Evolutionary conservation across 805 yeast genomes (phyloP).

Genomic region (Lipomyces mesembrius): DNA sequence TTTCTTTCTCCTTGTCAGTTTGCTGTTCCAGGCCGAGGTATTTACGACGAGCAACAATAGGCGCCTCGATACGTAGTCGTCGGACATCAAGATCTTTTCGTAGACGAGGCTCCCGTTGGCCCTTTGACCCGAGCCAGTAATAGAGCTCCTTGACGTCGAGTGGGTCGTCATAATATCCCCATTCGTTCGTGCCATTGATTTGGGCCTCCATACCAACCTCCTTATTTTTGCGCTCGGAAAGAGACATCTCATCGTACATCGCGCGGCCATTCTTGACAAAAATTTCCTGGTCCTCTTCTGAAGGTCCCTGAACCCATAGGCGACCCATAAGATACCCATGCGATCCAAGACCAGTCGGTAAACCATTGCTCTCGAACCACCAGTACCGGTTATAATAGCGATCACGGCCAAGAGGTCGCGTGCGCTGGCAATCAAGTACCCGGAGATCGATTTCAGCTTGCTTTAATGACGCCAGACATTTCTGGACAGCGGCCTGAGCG

Average conservation of each 20-base stretch:
- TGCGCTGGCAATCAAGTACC: constrained; percentile 68
- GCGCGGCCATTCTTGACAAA: constrained; percentile 44
- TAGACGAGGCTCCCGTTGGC: constrained; percentile 69
- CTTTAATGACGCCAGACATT: constrained; percentile 54
- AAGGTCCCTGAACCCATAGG: constrained; percentile 92
- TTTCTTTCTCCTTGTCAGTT: neutral
- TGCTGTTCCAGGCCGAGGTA: constrained; percentile 48
- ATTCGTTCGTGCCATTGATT: constrained; percentile 55
- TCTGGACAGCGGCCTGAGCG: constrained; percentile 48
- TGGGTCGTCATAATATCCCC: constrained; percentile 72
- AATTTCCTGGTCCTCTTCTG: constrained; percentile 51
- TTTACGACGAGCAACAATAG: constrained; percentile 63
- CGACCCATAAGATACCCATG: constrained; percentile 78
- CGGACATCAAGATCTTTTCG: constrained; percentile 62
- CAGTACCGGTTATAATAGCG: constrained; percentile 84
- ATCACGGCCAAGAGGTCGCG: constrained; percentile 79
- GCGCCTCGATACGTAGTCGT: constrained; percentile 57
- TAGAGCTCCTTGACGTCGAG: constrained; percentile 62
- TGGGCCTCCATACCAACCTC: constrained; percentile 52
- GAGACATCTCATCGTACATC: constrained; percentile 29
- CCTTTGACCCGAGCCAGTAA: constrained; percentile 75
- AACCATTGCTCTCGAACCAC: constrained; percentile 92
- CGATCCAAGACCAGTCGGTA: constrained; percentile 47
- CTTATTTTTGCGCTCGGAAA: constrained; percentile 24
- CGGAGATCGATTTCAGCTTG: constrained; percentile 62